Conservation (phyloP, 179 eudicot species). For the Beta corolliflora region DNA sequence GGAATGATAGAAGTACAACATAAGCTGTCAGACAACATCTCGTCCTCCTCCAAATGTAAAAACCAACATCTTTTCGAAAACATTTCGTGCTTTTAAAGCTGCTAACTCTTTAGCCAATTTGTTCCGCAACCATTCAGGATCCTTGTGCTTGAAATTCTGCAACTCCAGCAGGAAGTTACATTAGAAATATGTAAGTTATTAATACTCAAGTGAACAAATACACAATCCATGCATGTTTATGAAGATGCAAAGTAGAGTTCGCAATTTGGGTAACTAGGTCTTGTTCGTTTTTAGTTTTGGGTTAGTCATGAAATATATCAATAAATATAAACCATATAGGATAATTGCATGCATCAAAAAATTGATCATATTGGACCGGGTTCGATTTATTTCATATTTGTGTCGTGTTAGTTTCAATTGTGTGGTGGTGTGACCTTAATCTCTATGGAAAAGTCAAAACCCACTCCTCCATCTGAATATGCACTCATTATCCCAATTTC, state of each 20-base stretch:
- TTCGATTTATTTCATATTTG: too few relatives aligned
- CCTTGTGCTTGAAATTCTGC: constrained; percentile 35
- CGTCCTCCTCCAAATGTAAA: constrained; percentile 10
- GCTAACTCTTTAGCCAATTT: neutral
- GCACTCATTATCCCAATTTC: too few relatives aligned
- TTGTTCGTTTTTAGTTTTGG: too few relatives aligned
- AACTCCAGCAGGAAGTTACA: neutral
- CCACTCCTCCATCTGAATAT: too few relatives aligned
- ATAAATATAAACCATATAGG: too few relatives aligned
- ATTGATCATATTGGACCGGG: too few relatives aligned
- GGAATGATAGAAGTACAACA: constrained; percentile 21
- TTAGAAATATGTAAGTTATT: neutral
- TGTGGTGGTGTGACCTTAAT: too few relatives aligned
- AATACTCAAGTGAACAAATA: neutral
- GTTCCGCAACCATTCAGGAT: constrained; percentile 20
- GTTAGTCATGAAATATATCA: too few relatives aligned
- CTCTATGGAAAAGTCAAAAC: too few relatives aligned
- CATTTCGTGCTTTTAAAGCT: neutral
- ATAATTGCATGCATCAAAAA: too few relatives aligned
- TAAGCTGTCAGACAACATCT: constrained; percentile 2
- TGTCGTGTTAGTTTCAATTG: too few relatives aligned
- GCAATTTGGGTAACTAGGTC: neutral
- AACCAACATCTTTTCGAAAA: neutral
- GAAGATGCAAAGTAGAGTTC: neutral
- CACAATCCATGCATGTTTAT: neutral